A percentile compares a stretch with the other conserved stretches of the same genome.
phyloP scores from a whole-genome alignment of 2,329 filamentous ascomycete genomes.

The Tricladium varicosporioides region DNA sequence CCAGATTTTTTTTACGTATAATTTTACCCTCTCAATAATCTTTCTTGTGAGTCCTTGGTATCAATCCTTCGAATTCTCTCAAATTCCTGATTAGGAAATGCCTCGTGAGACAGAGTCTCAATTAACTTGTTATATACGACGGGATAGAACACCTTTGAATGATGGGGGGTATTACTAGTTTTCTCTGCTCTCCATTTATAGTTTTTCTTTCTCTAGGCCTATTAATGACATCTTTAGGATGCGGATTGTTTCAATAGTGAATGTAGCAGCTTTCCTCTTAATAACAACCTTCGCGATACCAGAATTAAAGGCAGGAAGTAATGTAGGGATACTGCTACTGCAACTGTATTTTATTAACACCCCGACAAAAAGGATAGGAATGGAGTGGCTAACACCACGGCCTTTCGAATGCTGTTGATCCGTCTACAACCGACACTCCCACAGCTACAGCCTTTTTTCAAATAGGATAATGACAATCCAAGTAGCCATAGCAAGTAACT shows the following conservation, averaged over 20 bases:
- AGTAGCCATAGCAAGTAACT: neutral
- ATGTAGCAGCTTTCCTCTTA: constrained; percentile 11
- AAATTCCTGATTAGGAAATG: neutral
- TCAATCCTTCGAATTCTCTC: neutral
- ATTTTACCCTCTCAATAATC: constrained; percentile 1
- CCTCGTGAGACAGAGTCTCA: neutral
- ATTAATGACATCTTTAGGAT: constrained; percentile 8
- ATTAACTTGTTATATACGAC: neutral
- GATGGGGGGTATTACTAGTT: constrained; percentile 6
- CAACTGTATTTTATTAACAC: neutral
- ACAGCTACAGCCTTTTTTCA: too few relatives aligned
- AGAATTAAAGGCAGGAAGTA: constrained; percentile 4
- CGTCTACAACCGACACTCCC: too few relatives aligned
- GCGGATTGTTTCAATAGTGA: constrained; percentile 15
- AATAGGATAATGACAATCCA: too few relatives aligned
- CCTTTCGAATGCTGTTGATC: too few relatives aligned
- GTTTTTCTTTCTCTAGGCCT: neutral
- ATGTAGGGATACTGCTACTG: neutral
- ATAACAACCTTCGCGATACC: constrained; percentile 10
- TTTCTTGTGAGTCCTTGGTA: neutral
- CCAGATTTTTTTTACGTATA: neutral
- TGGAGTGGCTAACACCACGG: neutral
- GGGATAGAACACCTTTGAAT: constrained; percentile 13
- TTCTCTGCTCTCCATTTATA: neutral
- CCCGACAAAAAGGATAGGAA: constrained; percentile 1